Percentiles rank a stretch among this genome's conserved stretches.
phyloP scores from a whole-genome alignment of 2,329 filamentous ascomycete species.

The Tolypocladium pustulatum region DNA sequence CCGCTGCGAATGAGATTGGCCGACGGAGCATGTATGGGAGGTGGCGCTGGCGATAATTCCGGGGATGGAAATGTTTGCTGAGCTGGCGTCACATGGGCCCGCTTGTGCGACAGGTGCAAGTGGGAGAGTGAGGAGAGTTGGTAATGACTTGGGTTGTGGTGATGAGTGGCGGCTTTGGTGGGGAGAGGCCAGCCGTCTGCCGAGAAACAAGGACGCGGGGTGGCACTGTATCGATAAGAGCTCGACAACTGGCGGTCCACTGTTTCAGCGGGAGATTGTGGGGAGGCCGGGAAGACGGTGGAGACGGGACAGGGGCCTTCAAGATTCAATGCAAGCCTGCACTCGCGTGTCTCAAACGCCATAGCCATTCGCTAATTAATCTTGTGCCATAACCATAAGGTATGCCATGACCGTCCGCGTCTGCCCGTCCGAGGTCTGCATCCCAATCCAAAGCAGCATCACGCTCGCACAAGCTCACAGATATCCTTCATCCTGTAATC shows the following conservation, averaged over 20 bases:
- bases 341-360: neutral
- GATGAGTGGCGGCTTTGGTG: neutral
- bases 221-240: neutral
- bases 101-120: neutral
- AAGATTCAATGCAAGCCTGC: too few relatives aligned
- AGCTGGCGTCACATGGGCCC: neutral
- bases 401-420: too few relatives aligned
- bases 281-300: neutral
- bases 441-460: neutral
- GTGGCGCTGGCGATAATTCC: neutral
- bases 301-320: neutral
- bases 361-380: too few relatives aligned
- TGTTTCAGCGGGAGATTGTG: neutral
- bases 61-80: neutral
- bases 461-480: slow-evolving; percentile 35
- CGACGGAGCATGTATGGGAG: slow-evolving; percentile 2
- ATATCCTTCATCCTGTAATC: slow-evolving; percentile 55
- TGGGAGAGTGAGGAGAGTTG: neutral
- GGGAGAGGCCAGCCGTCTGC: neutral
- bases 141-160: neutral
- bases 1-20: slow-evolving; percentile 1
- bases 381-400: too few relatives aligned
- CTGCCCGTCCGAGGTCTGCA: neutral
- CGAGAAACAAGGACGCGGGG: neutral
- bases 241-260: neutral